Evolutionary conservation across 1,284 basidiomycete genomes (phyloP).

Genomic region (Microbotryum lychnidis-dioicae): DNA sequence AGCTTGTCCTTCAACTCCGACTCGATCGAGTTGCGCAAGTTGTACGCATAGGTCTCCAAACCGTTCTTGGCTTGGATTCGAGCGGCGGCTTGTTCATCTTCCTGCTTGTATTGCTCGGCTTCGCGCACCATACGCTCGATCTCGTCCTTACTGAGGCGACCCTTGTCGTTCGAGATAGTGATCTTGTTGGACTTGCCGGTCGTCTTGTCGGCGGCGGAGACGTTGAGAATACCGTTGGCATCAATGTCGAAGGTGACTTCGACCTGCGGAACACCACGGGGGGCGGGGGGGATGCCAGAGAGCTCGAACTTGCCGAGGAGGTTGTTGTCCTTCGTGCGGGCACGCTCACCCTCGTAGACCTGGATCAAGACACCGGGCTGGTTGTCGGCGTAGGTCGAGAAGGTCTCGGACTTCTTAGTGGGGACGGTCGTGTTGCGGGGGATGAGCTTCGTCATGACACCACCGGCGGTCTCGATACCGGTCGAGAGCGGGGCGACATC

Average conservation of each 20-base stretch:
- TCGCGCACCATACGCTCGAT: slow-evolving; percentile 87
- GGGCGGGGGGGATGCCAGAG: slow-evolving; percentile 92
- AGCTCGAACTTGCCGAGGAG: slow-evolving; percentile 98
- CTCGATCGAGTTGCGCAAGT: slow-evolving; percentile 80
- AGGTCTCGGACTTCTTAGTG: slow-evolving; percentile 86
- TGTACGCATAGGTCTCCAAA: slow-evolving; percentile 75
- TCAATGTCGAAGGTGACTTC: slow-evolving; percentile 99
- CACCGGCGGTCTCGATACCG: slow-evolving; percentile 96
- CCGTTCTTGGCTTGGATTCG: slow-evolving; percentile 73
- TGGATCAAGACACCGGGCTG: slow-evolving; percentile 98
- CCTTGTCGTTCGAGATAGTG: slow-evolving; percentile 98
- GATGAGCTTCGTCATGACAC: slow-evolving; percentile 76
- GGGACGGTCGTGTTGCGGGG: slow-evolving; percentile 85
- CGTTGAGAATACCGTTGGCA: slow-evolving; percentile 78
- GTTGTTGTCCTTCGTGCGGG: slow-evolving; percentile 93
- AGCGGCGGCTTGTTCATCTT: slow-evolving; percentile 44
- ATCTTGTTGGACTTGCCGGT: slow-evolving; percentile 80
- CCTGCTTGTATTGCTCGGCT: slow-evolving; percentile 67
- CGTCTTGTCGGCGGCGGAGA: slow-evolving; percentile 92
- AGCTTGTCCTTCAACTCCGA: slow-evolving; percentile 62
- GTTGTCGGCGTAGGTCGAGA: slow-evolving; percentile 95
- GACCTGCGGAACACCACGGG: slow-evolving; percentile 95
- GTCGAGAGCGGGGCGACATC: slow-evolving; percentile 94
- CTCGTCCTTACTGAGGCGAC: slow-evolving; percentile 95
- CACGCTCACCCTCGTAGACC: slow-evolving; percentile 98